Conservation (phyloP, 495 filamentous ascomycete genomes). For the Aspergillus cristatus region DNA sequence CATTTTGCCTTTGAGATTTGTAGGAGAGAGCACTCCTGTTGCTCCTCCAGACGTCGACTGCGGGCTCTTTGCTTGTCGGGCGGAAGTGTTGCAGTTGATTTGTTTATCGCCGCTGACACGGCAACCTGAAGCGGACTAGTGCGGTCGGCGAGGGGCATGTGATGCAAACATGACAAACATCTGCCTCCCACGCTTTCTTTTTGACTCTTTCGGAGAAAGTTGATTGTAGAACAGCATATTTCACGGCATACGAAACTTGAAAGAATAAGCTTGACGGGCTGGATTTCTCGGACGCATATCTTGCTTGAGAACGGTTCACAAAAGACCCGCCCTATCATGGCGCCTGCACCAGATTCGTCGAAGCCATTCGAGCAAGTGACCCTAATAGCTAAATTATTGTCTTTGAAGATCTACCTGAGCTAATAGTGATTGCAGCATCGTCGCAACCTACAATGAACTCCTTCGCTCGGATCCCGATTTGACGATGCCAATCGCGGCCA, state of each 20-base stretch:
- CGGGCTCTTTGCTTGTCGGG: too few relatives aligned
- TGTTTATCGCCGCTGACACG: conserved; percentile 32
- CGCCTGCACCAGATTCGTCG: conserved; percentile 19
- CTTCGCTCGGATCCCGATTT: conserved; percentile 65
- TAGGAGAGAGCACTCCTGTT: too few relatives aligned
- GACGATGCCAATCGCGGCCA: conserved; percentile 92
- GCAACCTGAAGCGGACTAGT: conserved; percentile 28
- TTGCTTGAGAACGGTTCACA: too few relatives aligned
- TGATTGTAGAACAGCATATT: neutral
- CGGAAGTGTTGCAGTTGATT: too few relatives aligned
- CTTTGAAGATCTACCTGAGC: neutral
- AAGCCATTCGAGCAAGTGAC: conserved; percentile 37
- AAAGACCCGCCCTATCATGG: conserved; percentile 18
- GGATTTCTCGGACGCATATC: too few relatives aligned
- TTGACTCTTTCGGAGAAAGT: conserved; percentile 16
- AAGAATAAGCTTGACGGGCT: too few relatives aligned
- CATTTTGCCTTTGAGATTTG: conserved; percentile 15
- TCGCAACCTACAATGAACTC: conserved; percentile 49
- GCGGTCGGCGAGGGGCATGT: conserved; percentile 22
- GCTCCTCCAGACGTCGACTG: too few relatives aligned
- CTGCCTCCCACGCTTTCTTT: conserved; percentile 22
- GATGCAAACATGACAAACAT: conserved; percentile 37
- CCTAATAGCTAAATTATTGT: neutral
- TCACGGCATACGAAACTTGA: conserved; percentile 1
- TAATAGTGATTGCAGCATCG: conserved; percentile 36